A percentile compares a stretch with the other conserved stretches of the same genome.
Conservation (phyloP, 805 yeast species). For the Saccharomycopsis fermentans region DNA sequence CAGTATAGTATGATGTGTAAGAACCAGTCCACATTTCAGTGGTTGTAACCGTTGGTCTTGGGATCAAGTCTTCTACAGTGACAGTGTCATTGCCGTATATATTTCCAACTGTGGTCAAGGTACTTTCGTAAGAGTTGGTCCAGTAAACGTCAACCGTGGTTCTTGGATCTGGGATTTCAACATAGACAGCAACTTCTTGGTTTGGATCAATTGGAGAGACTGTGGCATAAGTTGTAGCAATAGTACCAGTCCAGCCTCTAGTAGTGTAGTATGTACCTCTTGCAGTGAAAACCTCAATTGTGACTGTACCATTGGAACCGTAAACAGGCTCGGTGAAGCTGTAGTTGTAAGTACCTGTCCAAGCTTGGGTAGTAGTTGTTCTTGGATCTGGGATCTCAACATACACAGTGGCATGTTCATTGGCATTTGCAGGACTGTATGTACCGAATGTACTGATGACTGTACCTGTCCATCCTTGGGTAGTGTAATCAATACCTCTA, state of each 20-base stretch:
- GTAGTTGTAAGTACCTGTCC: not conserved
- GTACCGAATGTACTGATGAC: too few relatives aligned
- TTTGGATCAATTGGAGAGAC: not conserved
- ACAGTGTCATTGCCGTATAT: too few relatives aligned
- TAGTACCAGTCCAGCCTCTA: not conserved
- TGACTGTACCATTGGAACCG: not conserved
- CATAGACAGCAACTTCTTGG: not conserved
- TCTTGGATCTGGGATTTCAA: not conserved
- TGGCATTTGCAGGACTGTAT: too few relatives aligned
- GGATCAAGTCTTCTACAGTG: too few relatives aligned
- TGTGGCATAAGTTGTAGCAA: not conserved
- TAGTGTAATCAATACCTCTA: too few relatives aligned
- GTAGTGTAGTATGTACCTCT: slow-evolving; percentile 3
- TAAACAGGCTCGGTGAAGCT: not conserved
- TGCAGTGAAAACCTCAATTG: not conserved
- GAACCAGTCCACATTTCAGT: not conserved
- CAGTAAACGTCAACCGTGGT: not conserved
- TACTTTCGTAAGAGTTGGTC: too few relatives aligned
- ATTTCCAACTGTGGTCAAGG: too few relatives aligned
- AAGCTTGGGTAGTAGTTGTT: not conserved
- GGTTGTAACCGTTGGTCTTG: too few relatives aligned
- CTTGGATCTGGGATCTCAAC: not conserved
- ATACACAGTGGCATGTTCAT: not conserved
- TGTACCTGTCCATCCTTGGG: too few relatives aligned
- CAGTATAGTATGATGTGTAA: too few relatives aligned